Base-by-base conservation (phyloP, 495 filamentous ascomycete genomes). In the Viridothelium virens region DNA sequence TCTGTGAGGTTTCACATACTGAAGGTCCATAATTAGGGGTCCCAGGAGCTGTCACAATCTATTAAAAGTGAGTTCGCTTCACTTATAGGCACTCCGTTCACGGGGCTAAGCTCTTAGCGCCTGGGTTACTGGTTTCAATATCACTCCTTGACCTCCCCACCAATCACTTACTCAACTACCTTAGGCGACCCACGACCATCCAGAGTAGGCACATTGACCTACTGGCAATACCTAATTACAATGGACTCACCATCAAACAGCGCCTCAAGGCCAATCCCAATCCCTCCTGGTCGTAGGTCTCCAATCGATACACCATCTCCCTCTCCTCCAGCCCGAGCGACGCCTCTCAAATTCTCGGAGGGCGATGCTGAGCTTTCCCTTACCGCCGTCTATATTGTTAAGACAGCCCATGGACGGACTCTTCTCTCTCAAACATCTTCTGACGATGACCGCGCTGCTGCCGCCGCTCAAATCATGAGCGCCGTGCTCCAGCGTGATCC, bases 361-460 rank as follows among this genome's bases (percentile, higher is more conserved):
- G 53, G 53, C 25, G 53, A 59, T 18, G 53, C 53, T 18, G 53
- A 59, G 31, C 53, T 59, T 36, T 18, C 36, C 10, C 53, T 59
- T 36, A 9, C 14, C 31, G 53, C 4, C 18, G 31, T 31, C 53
- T 31, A 59, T 18, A 18, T 59, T 36, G 14, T 14, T 18, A 4
- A 59, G 53, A 59, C 25, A 3, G 36, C 6, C 18, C 36, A 59
- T 59, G 53, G 53, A n/a, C 53, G 53, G 7, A 36, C 31, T 18
- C 53, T 59, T 36, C 31, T 59, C n/a, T 18, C 3, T 33, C 7
- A 18, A 36, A 59, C n/a, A 36, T 59, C 53, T 33, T 34, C 25
- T 14, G 53, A 59, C 5, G 31, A 11, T 34, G 53, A 59, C 53
- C 53, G 53, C 10, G 53, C 53, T 5, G 53, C 53, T 7, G 53